Percentiles rank a stretch among this genome's conserved stretches.
Evolutionary conservation across 768 basidiomycete genomes (phyloP).

Genomic region (Favolaschia claudopus): DNA sequence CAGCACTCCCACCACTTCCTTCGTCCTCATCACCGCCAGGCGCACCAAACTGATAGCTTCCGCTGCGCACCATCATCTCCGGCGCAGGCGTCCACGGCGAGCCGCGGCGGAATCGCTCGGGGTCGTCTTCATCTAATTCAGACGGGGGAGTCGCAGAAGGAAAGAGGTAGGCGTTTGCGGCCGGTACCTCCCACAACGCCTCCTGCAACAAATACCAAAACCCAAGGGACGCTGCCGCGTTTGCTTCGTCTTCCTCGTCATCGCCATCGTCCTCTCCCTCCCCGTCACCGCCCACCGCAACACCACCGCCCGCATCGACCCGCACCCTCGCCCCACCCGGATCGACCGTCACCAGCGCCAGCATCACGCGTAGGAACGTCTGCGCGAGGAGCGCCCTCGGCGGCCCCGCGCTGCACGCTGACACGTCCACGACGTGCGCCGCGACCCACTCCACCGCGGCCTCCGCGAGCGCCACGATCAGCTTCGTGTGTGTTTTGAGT

Average conservation of each 20-base stretch:
- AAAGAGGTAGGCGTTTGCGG: slow-evolving; percentile 15
- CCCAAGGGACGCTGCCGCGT: slow-evolving; percentile 80
- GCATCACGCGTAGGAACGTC: slow-evolving; percentile 70
- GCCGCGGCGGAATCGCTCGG: slow-evolving; percentile 27
- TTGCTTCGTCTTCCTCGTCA: slow-evolving; percentile 63
- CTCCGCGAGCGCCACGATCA: slow-evolving; percentile 19
- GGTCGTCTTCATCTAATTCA: slow-evolving; percentile 12
- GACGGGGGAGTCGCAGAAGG: background rate
- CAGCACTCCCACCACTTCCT: slow-evolving; percentile 18
- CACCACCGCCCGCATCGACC: slow-evolving; percentile 29
- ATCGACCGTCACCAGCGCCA: slow-evolving; percentile 72
- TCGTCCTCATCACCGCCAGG: slow-evolving; percentile 35
- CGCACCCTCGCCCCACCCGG: slow-evolving; percentile 14
- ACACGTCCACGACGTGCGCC: slow-evolving; percentile 8
- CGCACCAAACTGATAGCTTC: slow-evolving; percentile 5
- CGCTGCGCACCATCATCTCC: slow-evolving; percentile 29
- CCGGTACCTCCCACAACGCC: slow-evolving; percentile 63
- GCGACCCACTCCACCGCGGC: slow-evolving; percentile 26
- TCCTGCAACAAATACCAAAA: slow-evolving; percentile 96
- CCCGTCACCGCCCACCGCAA: slow-evolving; percentile 51
- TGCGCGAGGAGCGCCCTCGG: slow-evolving; percentile 54
- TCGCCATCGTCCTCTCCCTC: slow-evolving; percentile 90
- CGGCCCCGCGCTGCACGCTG: background rate
- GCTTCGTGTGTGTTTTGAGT: background rate
- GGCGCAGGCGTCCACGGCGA: slow-evolving; percentile 42